phyloP scores from a whole-genome alignment of 176 grass and related monocot genomes.

The Triticum turgidum region DNA sequence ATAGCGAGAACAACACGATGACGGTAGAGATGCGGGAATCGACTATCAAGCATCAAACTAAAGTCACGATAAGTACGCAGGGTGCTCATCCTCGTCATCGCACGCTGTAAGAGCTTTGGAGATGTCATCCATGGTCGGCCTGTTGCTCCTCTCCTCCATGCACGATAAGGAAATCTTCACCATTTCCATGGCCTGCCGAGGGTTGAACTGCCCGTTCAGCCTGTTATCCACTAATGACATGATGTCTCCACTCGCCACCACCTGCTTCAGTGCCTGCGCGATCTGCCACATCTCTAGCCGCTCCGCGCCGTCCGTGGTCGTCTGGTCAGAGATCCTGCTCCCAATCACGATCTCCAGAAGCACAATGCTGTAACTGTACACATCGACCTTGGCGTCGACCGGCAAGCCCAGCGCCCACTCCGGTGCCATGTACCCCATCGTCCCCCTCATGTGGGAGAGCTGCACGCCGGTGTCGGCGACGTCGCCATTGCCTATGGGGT shows the following conservation, averaged over 20 bases:
- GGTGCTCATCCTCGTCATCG: not conserved
- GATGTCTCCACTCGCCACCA: not conserved
- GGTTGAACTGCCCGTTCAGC: constrained; percentile 31
- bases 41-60: not conserved
- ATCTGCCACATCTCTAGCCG: constrained; percentile 5
- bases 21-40: too few species aligned
- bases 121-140: constrained; percentile 45
- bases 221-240: constrained; percentile 22
- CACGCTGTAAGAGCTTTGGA: constrained; percentile 16
- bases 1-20: too few species aligned
- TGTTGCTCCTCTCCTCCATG: constrained; percentile 10
- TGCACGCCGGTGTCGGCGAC: not conserved
- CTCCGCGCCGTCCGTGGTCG: not conserved
- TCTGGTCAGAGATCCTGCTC: constrained; percentile 8
- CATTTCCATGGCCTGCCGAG: too few species aligned
- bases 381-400: constrained; percentile 47
- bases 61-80: not conserved
- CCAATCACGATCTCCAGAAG: constrained; percentile 47
- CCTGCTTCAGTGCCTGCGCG: constrained; percentile 1
- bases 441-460: constrained; percentile 51
- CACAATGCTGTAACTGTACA: constrained; percentile 50
- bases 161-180: too few species aligned
- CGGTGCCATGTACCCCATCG: constrained; percentile 57
- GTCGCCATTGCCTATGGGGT: not conserved
- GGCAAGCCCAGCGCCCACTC: constrained; percentile 46